phyloP scores from a whole-genome alignment of 139 green algal species.

The Coelastrella sp. region DNA sequence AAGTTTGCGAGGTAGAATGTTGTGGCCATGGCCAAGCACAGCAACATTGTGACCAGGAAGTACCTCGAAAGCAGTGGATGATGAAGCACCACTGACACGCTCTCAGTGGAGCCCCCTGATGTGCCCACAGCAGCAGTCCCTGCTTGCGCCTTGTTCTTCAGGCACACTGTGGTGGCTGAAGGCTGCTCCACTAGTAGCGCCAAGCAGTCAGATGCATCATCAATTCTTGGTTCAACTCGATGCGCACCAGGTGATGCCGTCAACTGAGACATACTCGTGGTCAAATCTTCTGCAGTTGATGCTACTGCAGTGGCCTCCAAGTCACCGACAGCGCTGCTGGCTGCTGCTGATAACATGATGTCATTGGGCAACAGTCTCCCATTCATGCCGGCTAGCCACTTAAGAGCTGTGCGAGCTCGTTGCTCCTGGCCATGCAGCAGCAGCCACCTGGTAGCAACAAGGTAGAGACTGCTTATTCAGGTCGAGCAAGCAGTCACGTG shows the following conservation, averaged over 20 bases:
- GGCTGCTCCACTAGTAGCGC: too few relatives aligned
- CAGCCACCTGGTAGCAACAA: constrained; percentile 21
- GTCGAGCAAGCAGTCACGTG: not conserved
- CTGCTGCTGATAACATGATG: not conserved
- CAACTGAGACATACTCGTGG: too few relatives aligned
- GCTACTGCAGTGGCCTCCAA: not conserved
- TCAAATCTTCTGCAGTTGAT: not conserved
- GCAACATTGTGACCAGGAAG: not conserved
- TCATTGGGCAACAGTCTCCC: constrained; percentile 2
- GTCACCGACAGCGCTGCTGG: not conserved
- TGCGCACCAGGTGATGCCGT: too few relatives aligned
- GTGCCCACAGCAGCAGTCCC: not conserved
- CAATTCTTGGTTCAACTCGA: too few relatives aligned
- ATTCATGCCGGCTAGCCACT: constrained; percentile 20
- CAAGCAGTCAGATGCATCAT: too few relatives aligned
- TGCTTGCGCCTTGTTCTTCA: not conserved
- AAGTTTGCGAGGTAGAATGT: constrained; percentile 5
- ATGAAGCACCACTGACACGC: not conserved
- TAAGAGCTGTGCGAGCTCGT: not conserved
- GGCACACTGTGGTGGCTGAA: not conserved
- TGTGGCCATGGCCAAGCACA: not conserved
- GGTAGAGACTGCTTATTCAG: not conserved
- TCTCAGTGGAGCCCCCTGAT: not conserved
- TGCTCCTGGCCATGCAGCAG: constrained; percentile 1
- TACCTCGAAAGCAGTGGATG: constrained; percentile 12